Base-by-base conservation (phyloP, 2,329 filamentous ascomycete species). In the Bimuria novae-zelandiae region DNA sequence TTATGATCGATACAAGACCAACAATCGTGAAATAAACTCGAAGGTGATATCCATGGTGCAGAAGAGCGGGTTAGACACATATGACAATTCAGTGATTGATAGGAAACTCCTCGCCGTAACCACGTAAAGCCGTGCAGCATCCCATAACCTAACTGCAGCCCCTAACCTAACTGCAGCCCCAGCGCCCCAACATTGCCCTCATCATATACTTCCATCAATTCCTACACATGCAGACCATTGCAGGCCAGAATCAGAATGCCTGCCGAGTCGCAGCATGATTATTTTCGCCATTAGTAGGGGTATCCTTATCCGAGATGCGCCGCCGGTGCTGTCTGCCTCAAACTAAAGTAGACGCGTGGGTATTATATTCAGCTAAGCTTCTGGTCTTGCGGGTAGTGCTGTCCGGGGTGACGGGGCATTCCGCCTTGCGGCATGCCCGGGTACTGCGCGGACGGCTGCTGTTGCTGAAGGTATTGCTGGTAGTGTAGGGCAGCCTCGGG, bases 401-500 rank as follows among this genome's bases (percentile, higher is more conserved):
- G 89, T 47, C 70, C 70, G 29, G 73, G 73, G 56, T 75, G 73
- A 54, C 70, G 71, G 52, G 89, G 88, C 83, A 94, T 90, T 65
- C 89, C 86, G 59, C 84, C 82, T 72, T 89, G 87, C 49, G 88
- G 88, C 86, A 95, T 90, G 46, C 76, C 77, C 36, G 84, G 86
- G 67, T 92, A 92, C 68, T 88, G 88, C 68, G 85, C 86, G 61
- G 83, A 82, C 64, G 81, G 68, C 52, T 76, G 74, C 69, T 84
- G 87, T 72, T 85, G 83, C 66, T 85, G 82, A 52, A 95, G 86
- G 71, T 94, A 94, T 74, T 86, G 89, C 71, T 91, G 88, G 73
- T 96, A 96, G 56, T 91, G 89, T 75, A 92, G 87, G 69, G 90
- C 84, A 61, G 86, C 83, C 64, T 84, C 82, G 54, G 80, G 81